phyloP scores from a whole-genome alignment of 495 filamentous ascomycete species.

The Pyrenula aspistea region DNA sequence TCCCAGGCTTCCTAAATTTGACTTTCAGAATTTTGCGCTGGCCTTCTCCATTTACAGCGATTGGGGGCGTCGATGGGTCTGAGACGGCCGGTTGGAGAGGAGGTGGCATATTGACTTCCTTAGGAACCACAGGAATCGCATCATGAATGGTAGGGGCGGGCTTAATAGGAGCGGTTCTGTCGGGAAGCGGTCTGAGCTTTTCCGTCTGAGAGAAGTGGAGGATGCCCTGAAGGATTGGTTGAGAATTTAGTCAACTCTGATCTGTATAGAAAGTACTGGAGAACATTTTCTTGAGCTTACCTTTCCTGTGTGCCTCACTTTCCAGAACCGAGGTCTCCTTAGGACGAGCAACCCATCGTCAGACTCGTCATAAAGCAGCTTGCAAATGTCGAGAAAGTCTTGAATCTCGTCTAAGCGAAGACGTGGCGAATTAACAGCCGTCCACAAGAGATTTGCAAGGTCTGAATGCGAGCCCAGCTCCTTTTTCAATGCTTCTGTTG shows the following conservation, averaged over 20 bases:
- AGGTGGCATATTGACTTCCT: background rate
- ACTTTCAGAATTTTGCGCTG: background rate
- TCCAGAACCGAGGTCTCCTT: conserved; percentile 62
- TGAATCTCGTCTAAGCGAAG: conserved; percentile 59
- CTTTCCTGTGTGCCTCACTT: conserved; percentile 47
- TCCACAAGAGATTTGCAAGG: conserved; percentile 64
- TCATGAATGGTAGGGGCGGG: background rate
- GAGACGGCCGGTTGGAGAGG: background rate
- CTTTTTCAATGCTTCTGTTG: conserved; percentile 59
- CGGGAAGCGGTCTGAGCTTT: background rate
- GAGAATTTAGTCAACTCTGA: background rate
- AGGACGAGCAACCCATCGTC: conserved; percentile 50
- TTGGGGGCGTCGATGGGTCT: background rate
- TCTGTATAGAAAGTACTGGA: background rate
- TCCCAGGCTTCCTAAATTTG: background rate
- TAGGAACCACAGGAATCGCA: background rate
- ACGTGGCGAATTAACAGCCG: conserved; percentile 54
- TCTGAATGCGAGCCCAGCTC: conserved; percentile 51
- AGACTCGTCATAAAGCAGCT: conserved; percentile 55
- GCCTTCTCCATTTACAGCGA: background rate
- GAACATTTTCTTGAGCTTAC: conserved; percentile 26
- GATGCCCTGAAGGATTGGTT: background rate
- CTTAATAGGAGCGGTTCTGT: background rate
- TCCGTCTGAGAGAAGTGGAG: background rate
- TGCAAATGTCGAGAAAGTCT: conserved; percentile 68